Evolutionary conservation across 306 rosid genomes (phyloP).

Genomic region (Castanea crenata): DNA sequence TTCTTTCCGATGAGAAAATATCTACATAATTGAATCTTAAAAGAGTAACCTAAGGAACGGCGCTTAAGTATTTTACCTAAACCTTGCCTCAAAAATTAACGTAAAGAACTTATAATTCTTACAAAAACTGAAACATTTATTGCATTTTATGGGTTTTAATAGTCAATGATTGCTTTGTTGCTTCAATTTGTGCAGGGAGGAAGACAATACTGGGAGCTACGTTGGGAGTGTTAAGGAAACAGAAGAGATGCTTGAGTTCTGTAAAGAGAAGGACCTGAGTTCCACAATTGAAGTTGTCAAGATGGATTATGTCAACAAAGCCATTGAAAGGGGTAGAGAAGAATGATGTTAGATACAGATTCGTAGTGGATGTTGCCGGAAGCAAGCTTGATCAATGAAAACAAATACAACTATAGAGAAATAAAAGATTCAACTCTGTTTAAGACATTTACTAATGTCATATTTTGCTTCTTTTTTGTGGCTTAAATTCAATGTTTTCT

Average conservation of each 20-base stretch:
- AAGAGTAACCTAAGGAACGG: accelerated
- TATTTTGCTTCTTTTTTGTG: background rate
- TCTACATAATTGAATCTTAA: accelerated
- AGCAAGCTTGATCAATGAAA: constrained; percentile 50
- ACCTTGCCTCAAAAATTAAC: background rate
- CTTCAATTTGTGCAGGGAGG: constrained; percentile 46
- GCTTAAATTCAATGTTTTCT: background rate
- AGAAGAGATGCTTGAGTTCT: constrained; percentile 75
- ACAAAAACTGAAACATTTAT: background rate
- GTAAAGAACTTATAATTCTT: background rate
- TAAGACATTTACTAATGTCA: background rate
- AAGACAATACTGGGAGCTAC: constrained; percentile 76
- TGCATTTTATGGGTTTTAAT: background rate
- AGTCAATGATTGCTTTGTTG: background rate
- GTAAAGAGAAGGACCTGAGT: constrained; percentile 66
- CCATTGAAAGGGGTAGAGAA: constrained; percentile 85
- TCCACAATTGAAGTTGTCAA: constrained; percentile 71
- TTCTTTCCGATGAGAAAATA: no score
- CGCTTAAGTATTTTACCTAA: no score
- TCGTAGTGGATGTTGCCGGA: constrained; percentile 83
- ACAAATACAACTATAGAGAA: background rate
- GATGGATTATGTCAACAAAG: constrained; percentile 73
- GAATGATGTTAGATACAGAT: constrained; percentile 86
- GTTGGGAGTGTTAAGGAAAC: constrained; percentile 82
- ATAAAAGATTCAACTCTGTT: background rate